Evolutionary conservation across 78 protist species (phyloP).

Genomic region (Capsaspora owczarzaki): DNA sequence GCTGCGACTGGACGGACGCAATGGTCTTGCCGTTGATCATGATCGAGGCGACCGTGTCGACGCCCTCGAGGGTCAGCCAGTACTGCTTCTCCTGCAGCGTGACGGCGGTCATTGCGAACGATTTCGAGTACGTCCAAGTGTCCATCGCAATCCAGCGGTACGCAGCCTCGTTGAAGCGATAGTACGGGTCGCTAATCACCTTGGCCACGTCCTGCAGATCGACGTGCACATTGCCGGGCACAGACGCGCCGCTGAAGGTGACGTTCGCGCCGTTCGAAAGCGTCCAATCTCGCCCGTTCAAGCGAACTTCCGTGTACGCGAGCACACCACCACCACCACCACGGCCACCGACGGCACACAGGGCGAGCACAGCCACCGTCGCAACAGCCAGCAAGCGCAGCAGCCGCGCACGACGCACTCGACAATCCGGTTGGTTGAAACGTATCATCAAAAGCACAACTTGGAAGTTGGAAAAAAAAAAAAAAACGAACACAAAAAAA

Average conservation of each 20-base stretch:
- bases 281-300: background rate
- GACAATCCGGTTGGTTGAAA: background rate
- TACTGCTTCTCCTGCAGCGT: background rate
- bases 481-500: too few relatives aligned
- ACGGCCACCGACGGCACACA: background rate
- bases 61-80: background rate
- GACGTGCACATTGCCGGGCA: background rate
- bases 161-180: background rate
- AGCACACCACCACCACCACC: background rate
- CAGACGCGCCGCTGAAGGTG: background rate
- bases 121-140: background rate
- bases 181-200: conserved; percentile 18
- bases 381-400: background rate
- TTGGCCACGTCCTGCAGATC: background rate
- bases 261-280: background rate
- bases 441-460: background rate
- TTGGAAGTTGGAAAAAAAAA: too few relatives aligned
- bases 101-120: background rate
- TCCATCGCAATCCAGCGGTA: conserved; percentile 6
- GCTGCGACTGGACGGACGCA: background rate
- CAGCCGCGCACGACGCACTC: too few relatives aligned
- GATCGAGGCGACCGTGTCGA: background rate
- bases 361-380: background rate
- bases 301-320: background rate
- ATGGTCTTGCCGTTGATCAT: background rate